Base-by-base conservation (phyloP, 192 early-diverging fungal species). In the Blastocladiella britannica region DNA sequence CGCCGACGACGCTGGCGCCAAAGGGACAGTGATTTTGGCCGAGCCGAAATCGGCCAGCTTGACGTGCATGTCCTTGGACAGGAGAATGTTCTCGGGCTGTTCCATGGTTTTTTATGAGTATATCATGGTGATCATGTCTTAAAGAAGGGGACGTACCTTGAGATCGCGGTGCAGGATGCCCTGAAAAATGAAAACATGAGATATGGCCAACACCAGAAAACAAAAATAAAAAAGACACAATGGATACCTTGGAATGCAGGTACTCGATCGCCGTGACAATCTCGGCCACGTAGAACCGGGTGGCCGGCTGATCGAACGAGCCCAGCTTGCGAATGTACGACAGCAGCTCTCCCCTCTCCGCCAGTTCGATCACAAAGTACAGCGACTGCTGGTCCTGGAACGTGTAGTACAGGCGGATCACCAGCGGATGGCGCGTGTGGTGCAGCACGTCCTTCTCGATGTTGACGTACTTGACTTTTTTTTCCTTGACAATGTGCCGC, bases 41-140 rank as follows among this genome's bases (percentile, higher is more conserved):
- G 88, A 86, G 47, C 94, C 94, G 77, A 98, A 98, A 67, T 98
- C 94, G 0, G 92, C 89, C 20, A 95, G 66, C 61, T 92, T 86
- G 54, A 97, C 86, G 63, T 97, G 90, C 81, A 88, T 85, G 53
- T 88, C 72, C 25, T 81, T 71, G 62, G 82, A 88, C 30, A 97
- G 71, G 43, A 97, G 66, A 51, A 95, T 88, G 59, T 88, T 85
- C 70, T 98, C 95, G 18, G 93, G 95, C 69, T 98, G 37, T 9
- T 47, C n/a, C n/a, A n/a, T n/a, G n/a, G n/a, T n/a, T n/a, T n/a
- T n/a, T n/a, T n/a, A n/a, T n/a, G n/a, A n/a, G n/a, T n/a, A n/a
- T n/a, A n/a, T n/a, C n/a, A n/a, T n/a, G n/a, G n/a, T n/a, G n/a
- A n/a, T n/a, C n/a, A n/a, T n/a, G n/a, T n/a, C n/a, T n/a, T n/a